A percentile compares a stretch with the other conserved stretches of the same genome.
Evolutionary conservation across 2,329 filamentous ascomycete species (phyloP).

Genomic region (Claviceps pazoutovae): DNA sequence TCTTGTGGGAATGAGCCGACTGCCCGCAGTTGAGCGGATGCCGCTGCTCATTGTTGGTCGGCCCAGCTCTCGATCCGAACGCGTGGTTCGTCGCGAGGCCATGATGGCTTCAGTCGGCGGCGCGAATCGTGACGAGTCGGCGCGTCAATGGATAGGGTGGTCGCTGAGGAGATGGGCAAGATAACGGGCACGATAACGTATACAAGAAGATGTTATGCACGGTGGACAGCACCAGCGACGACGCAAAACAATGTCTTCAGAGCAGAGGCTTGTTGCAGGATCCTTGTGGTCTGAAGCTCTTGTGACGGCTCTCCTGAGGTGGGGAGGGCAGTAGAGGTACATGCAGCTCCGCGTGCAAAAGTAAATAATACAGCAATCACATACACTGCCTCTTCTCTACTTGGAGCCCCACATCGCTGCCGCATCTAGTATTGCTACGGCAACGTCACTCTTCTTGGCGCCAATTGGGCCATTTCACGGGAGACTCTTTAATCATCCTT

Average conservation of each 20-base stretch:
- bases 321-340: neutral
- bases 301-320: slow-evolving; percentile 1
- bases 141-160: neutral
- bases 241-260: neutral
- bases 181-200: neutral
- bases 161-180: neutral
- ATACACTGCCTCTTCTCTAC: too few species aligned
- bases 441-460: too few species aligned
- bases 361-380: too few species aligned
- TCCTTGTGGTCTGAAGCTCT: neutral
- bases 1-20: slow-evolving; percentile 1
- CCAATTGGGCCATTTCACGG: too few species aligned
- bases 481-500: too few species aligned
- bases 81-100: slow-evolving; percentile 7
- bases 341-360: too few species aligned
- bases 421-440: too few species aligned
- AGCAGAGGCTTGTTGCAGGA: neutral
- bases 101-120: slow-evolving; percentile 2
- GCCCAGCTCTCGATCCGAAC: slow-evolving; percentile 6
- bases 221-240: neutral
- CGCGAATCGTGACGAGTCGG: neutral
- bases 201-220: neutral
- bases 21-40: slow-evolving; percentile 1
- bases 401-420: too few species aligned
- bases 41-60: slow-evolving; percentile 4